Evolutionary conservation across 192 early-diverging fungal genomes (phyloP).

Genomic region (Rhizophagus sp.): DNA sequence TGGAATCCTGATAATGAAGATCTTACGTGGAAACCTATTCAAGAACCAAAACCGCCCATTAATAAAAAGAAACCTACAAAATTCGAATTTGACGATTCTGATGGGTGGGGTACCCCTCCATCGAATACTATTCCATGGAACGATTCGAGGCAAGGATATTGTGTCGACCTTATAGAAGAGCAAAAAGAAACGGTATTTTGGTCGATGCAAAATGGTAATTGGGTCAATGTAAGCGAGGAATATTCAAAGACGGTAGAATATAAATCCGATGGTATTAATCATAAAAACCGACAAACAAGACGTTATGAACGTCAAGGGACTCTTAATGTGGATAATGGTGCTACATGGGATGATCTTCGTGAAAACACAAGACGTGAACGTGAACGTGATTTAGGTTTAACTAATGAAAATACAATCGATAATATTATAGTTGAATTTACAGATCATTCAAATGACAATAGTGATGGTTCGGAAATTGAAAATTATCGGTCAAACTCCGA

Average conservation of each 20-base stretch:
- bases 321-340: too few species aligned
- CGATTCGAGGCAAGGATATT: constrained; percentile 35
- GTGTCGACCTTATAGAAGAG: constrained; percentile 32
- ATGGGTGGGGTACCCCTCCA: constrained; percentile 36
- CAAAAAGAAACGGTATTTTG: constrained; percentile 38
- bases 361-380: neutral
- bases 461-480: neutral
- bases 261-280: neutral
- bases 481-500: neutral
- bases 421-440: neutral
- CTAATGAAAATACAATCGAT: neutral
- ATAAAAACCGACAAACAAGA: neutral
- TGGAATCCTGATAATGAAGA: constrained; percentile 11
- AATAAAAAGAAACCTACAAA: neutral
- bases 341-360: constrained; percentile 4
- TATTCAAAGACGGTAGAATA: neutral
- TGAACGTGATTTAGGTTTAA: neutral
- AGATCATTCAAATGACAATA: neutral
- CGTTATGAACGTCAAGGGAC: neutral
- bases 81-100: constrained; percentile 6
- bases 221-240: constrained; percentile 27
- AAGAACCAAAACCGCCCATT: constrained; percentile 20
- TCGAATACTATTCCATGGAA: constrained; percentile 31
- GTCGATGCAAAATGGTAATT: constrained; percentile 22
- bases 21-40: neutral